Percentiles rank a stretch among this genome's conserved stretches.
These are phyloP conservation scores for Aureobasidium sp. DNA, from an alignment of 2,329 filamentous ascomycete species.

Conservation along the genomic window DNA sequence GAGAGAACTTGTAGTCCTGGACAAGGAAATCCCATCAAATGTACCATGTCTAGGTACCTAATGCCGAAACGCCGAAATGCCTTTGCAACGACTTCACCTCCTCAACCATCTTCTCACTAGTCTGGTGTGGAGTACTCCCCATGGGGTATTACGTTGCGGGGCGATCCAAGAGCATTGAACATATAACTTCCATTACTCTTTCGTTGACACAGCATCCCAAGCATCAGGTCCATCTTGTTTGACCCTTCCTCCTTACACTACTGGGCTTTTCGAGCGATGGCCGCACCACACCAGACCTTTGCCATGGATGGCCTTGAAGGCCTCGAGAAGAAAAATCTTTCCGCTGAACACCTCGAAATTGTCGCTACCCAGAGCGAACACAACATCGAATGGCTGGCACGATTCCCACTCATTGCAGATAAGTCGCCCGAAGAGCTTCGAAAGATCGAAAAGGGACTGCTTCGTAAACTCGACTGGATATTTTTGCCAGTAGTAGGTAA, in stretches of 20 bases:
- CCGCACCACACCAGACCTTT: background rate
- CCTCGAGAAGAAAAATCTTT: background rate
- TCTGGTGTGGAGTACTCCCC: background rate
- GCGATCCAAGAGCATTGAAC: background rate
- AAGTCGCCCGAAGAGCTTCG: background rate
- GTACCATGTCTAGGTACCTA: background rate
- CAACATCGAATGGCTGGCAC: background rate
- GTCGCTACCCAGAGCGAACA: background rate
- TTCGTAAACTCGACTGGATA: background rate
- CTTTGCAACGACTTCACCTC: background rate
- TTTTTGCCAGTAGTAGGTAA: background rate
- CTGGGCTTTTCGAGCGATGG: background rate
- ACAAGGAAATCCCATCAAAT: background rate
- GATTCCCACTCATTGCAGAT: background rate
- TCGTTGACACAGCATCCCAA: background rate
- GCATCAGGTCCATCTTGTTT: background rate
- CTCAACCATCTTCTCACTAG: background rate
- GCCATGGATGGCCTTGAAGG: background rate
- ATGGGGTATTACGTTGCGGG: background rate
- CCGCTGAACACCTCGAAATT: background rate
- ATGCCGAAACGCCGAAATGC: background rate
- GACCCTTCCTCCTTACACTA: background rate
- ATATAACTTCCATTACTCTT: background rate
- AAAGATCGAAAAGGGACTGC: background rate
- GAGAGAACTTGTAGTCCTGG: background rate